Conservation (phyloP, 768 basidiomycete species). For the Panaeolus papilionaceus region DNA sequence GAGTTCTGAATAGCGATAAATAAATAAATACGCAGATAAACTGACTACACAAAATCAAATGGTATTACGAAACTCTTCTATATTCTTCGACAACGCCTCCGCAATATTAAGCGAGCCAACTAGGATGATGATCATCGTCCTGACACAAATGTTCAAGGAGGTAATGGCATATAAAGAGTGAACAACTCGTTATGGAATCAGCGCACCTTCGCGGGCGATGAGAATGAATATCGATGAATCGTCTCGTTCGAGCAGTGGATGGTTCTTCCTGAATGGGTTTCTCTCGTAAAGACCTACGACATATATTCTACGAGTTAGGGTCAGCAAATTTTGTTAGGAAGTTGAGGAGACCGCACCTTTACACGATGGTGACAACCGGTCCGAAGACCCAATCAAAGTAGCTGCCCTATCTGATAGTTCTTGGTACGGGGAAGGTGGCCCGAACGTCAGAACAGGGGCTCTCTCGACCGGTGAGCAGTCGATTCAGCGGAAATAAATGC, state of each 20-base stretch:
- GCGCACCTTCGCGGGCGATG: neutral
- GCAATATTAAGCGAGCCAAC: too few species aligned
- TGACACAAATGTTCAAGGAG: too few species aligned
- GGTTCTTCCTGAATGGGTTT: neutral
- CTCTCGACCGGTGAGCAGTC: too few species aligned
- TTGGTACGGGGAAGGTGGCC: neutral
- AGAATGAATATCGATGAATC: neutral
- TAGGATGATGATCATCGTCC: too few species aligned
- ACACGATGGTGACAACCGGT: neutral
- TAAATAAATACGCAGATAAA: too few species aligned
- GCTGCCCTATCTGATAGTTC: neutral
- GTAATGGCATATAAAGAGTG: neutral
- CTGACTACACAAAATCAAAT: too few species aligned
- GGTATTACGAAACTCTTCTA: too few species aligned
- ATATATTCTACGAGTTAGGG: neutral
- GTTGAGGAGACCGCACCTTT: neutral
- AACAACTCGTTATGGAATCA: neutral
- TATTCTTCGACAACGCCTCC: too few species aligned
- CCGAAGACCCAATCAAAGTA: neutral
- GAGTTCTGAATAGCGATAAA: too few species aligned
- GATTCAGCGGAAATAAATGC: too few species aligned
- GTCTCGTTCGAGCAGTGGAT: neutral
- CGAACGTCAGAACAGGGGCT: too few species aligned
- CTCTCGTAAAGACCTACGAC: neutral
- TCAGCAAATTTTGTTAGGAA: neutral